Evolutionary conservation across 768 basidiomycete species (phyloP), one percentile per base, ranked within the genome.

Genomic region (Tulasnella sp.): DNA sequence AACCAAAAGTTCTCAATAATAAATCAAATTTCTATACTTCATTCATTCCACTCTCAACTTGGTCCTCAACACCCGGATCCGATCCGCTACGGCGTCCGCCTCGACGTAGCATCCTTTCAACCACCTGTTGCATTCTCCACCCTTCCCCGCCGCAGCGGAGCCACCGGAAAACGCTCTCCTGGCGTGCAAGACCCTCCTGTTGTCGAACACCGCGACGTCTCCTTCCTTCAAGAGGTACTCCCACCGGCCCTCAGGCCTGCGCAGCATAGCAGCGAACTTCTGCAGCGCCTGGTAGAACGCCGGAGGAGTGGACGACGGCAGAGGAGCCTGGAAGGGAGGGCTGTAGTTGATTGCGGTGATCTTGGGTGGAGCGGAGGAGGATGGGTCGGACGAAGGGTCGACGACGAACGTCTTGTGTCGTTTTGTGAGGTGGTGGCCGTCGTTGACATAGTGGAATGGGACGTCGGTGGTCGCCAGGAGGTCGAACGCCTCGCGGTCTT

Each of bases 261-360:
- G 89, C 2, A 96, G 84, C 18, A 92, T 83, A 0, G 85, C 83
- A 2, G 91, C 89, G 82, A 96, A 98, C 20, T 86, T 85, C 3
- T 84, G 82, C 3, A 98, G 86, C 5, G 94, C 93, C 0, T 86
- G 28, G 83, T 92, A 94, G 83, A 95, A 93, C 46, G 85, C 85
- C 8, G 84, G 81, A 0, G 92, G 89, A 4, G 92, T 92, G 31
- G 50, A 54, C 44, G 86, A 84, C 0, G 89, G 87, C 11, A 96
- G 88, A 0, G 95, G 93, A 0, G 93, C 96, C 86, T 97, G 96
- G 89, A 98, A 99, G 0, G 96, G 97, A 0, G 97, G 97, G 1
- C 94, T 93, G 85, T 97, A 98, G 86, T 96, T 98, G 84, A 98
- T 90, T 81, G 93, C 89, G 69, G 87, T 86, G 83, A 97, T 89